phyloP scores from a whole-genome alignment of 495 filamentous ascomycete species.

The Penicillium cosmopolitanum region DNA sequence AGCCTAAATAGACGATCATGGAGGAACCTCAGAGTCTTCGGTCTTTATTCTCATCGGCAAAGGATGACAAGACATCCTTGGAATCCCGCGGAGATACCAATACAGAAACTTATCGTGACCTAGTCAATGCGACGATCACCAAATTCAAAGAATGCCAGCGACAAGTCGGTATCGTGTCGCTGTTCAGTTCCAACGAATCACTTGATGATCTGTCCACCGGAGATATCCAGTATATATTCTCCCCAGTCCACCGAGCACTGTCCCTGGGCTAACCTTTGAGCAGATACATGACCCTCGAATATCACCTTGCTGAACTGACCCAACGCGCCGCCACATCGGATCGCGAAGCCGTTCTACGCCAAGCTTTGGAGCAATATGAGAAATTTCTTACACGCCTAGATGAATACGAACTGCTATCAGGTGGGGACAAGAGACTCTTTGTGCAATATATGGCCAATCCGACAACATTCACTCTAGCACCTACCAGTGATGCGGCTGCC shows the following conservation, averaged over 20 bases:
- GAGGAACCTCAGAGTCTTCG: slow-evolving; percentile 65
- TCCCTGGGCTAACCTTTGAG: slow-evolving; percentile 20
- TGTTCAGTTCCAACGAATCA: slow-evolving; percentile 90
- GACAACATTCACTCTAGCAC: slow-evolving; percentile 68
- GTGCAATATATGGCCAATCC: slow-evolving; percentile 69
- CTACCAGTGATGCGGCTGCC: slow-evolving; percentile 68
- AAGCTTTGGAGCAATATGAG: slow-evolving; percentile 71
- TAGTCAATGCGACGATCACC: slow-evolving; percentile 65
- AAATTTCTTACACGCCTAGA: slow-evolving; percentile 75
- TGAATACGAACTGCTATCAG: slow-evolving; percentile 72
- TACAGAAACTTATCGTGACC: slow-evolving; percentile 64
- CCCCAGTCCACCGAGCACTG: slow-evolving; percentile 35
- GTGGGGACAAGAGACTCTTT: slow-evolving; percentile 70
- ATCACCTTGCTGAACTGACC: slow-evolving; percentile 68
- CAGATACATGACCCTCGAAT: slow-evolving; percentile 72
- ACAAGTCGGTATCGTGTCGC: slow-evolving; percentile 67
- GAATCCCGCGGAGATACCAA: slow-evolving; percentile 55
- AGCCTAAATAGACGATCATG: slow-evolving; percentile 37
- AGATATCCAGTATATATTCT: slow-evolving; percentile 70
- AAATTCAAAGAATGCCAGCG: slow-evolving; percentile 73
- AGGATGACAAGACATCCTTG: slow-evolving; percentile 52
- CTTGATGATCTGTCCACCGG: slow-evolving; percentile 84
- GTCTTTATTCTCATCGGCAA: slow-evolving; percentile 59
- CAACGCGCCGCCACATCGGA: slow-evolving; percentile 56
- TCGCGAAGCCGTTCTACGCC: slow-evolving; percentile 65